These are phyloP conservation scores for Psidium friedrichsthalianum DNA, from an alignment of 345 rosid species.

Conservation along the genomic window DNA sequence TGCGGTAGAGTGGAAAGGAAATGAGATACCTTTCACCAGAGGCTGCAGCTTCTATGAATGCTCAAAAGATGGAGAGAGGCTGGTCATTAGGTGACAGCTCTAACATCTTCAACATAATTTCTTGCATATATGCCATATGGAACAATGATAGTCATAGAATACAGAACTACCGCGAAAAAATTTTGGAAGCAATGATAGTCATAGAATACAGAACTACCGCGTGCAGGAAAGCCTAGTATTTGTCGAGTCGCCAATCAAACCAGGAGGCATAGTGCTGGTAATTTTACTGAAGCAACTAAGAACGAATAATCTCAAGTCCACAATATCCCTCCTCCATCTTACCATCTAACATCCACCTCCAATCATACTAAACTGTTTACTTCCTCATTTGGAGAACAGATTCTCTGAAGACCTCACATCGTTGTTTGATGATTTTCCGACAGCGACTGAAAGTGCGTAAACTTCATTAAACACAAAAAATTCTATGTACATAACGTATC, in stretches of 20 bases:
- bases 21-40: conserved; percentile 52
- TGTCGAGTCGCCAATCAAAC: conserved; percentile 72
- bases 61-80: conserved; percentile 21
- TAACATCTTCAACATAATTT: neutral
- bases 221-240: conserved; percentile 57
- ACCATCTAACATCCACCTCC: neutral
- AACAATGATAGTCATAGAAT: neutral
- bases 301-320: neutral
- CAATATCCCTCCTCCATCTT: neutral
- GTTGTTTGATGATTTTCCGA: conserved; percentile 58
- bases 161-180: neutral
- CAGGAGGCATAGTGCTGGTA: conserved; percentile 70
- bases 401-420: conserved; percentile 36
- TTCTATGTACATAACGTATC: neutral
- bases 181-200: neutral
- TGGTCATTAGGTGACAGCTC: conserved; percentile 30
- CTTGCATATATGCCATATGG: neutral
- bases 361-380: neutral
- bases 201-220: neutral
- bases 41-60: conserved; percentile 82
- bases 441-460: conserved; percentile 45
- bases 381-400: conserved; percentile 13
- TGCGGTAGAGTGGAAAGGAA: conserved; percentile 59
- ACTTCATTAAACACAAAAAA: too few species aligned
- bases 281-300: neutral